These are phyloP conservation scores for Saccharomycopsis hybrid DNA, from an alignment of 1,139 yeast genomes.

Conservation along the genomic window DNA sequence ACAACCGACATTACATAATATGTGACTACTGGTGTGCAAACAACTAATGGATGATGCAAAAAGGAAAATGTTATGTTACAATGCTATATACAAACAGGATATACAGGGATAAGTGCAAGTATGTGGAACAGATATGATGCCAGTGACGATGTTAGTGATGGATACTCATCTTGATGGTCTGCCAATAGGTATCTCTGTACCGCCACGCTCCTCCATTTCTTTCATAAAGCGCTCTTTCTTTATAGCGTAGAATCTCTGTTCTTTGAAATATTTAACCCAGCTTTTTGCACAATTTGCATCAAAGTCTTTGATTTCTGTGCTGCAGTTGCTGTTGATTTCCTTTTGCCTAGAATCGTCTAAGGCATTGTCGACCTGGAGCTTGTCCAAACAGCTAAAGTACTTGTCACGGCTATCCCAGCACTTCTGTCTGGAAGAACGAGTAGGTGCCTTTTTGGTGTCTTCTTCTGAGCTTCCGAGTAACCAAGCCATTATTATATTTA, in stretches of 20 bases:
- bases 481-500: conserved; percentile 17
- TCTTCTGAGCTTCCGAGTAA: conserved; percentile 3
- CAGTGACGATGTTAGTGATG: neutral
- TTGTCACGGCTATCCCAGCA: conserved; percentile 68
- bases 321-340: conserved; percentile 36
- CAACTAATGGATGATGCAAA: too few relatives aligned
- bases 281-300: conserved; percentile 53
- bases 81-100: too few relatives aligned
- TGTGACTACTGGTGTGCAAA: too few relatives aligned
- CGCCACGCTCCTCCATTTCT: conserved; percentile 49
- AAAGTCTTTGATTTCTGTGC: conserved; percentile 38
- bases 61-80: too few relatives aligned
- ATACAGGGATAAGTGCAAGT: too few relatives aligned
- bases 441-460: conserved; percentile 31
- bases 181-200: conserved; percentile 27
- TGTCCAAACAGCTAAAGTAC: conserved; percentile 54
- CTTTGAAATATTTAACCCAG: conserved; percentile 67
- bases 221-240: conserved; percentile 46
- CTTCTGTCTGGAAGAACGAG: conserved; percentile 44
- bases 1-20: too few relatives aligned
- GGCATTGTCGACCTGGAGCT: conserved; percentile 44
- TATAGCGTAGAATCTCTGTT: conserved; percentile 53
- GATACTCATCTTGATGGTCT: neutral
- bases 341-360: conserved; percentile 32
- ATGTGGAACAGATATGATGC: too few relatives aligned